Percentiles rank a stretch among this genome's conserved stretches.
Conservation (phyloP, 371 early-diverging fungal genomes). For the Saksenaea vasiformis region DNA sequence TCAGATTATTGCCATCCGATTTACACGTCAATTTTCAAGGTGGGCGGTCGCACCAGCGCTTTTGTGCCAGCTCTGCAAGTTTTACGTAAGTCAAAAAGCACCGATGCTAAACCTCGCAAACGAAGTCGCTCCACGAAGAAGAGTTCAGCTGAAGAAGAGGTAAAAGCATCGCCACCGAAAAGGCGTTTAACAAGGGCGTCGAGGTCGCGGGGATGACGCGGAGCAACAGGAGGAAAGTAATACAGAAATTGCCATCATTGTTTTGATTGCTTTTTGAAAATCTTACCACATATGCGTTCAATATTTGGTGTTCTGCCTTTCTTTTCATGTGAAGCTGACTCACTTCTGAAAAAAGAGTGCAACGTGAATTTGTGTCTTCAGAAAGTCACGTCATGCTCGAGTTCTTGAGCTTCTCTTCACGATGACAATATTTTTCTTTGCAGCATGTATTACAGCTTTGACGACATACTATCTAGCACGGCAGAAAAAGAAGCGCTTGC, state of each 20-base stretch:
- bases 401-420: not conserved
- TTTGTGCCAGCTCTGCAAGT: conserved; percentile 37
- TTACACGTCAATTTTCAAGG: conserved; percentile 1
- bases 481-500: conserved; percentile 12
- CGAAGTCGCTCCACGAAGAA: not conserved
- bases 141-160: not conserved
- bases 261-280: too few species aligned
- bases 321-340: too few species aligned
- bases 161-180: not conserved
- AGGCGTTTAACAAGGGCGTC: not conserved
- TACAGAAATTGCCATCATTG: too few species aligned
- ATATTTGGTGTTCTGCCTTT: too few species aligned
- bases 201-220: not conserved
- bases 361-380: too few species aligned
- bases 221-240: too few species aligned
- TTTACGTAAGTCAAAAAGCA: not conserved
- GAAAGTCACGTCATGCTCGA: too few species aligned
- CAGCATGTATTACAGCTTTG: not conserved
- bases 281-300: too few species aligned
- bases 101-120: not conserved
- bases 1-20: not conserved
- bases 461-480: not conserved
- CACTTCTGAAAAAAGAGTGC: too few species aligned
- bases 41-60: conserved; percentile 45
- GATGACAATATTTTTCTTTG: not conserved